Evolutionary conservation across 441 rosid genomes (phyloP).

Genomic region (Pelargonium fulgidum): DNA sequence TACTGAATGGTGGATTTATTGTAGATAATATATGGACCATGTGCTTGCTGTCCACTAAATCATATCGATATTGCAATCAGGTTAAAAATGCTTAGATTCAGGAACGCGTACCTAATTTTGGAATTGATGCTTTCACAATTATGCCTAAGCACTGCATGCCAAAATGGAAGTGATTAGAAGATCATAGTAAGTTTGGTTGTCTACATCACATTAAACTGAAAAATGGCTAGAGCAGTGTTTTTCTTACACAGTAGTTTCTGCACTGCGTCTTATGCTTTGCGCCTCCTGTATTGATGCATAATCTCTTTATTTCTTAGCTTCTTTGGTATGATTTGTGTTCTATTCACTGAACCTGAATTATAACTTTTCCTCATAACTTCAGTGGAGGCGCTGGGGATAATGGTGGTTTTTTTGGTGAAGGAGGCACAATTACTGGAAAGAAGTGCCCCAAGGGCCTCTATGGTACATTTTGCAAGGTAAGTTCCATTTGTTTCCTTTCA

Average conservation of each 20-base stretch:
- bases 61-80: neutral
- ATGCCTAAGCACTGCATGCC: neutral
- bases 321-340: neutral
- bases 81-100: too few species aligned
- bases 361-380: conserved; percentile 19
- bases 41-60: neutral
- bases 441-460: conserved; percentile 88
- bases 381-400: conserved; percentile 88
- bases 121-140: neutral
- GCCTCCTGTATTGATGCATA: neutral
- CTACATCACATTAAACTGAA: neutral
- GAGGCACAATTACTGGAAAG: conserved; percentile 85
- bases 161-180: neutral
- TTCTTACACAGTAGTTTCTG: neutral
- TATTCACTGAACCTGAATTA: neutral
- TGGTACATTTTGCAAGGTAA: conserved; percentile 91
- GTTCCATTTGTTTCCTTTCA: conserved; percentile 16
- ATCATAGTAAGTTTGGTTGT: neutral
- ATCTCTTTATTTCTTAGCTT: neutral
- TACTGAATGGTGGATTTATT: neutral
- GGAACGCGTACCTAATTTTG: neutral
- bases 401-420: conserved; percentile 75
- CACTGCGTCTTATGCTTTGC: neutral
- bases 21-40: neutral
- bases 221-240: neutral